phyloP scores from a whole-genome alignment of 2,329 filamentous ascomycete genomes.

The Aschersonia sp. region DNA sequence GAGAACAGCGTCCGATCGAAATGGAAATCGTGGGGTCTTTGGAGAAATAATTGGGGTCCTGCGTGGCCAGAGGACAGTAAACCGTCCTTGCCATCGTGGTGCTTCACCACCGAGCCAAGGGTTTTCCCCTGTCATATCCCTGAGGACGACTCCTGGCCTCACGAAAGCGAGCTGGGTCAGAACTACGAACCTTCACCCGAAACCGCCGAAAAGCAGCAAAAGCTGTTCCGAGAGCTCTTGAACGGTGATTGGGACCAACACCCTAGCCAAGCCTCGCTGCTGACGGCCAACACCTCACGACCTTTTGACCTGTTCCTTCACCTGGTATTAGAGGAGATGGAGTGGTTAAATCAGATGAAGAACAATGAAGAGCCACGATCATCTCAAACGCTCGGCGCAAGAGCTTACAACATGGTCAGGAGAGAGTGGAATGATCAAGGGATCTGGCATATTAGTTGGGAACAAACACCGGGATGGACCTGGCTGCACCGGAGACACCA shows the following conservation, averaged over 20 bases:
- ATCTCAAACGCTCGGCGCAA: background rate
- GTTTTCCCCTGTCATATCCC: background rate
- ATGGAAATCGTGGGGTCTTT: background rate
- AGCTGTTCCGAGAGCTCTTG: background rate
- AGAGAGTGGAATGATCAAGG: background rate
- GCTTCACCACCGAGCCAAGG: background rate
- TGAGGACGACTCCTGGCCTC: background rate
- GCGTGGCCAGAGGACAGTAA: background rate
- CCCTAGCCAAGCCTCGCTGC: background rate
- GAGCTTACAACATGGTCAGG: background rate
- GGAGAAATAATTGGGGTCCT: background rate
- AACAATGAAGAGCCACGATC: background rate
- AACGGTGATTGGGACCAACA: background rate
- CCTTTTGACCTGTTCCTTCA: background rate
- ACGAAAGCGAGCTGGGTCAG: background rate
- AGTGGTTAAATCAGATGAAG: background rate
- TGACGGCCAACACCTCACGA: background rate
- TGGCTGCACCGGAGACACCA: background rate
- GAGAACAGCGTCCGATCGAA: background rate
- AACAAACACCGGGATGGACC: background rate
- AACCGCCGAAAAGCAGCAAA: background rate
- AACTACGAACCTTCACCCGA: background rate
- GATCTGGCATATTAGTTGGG: background rate
- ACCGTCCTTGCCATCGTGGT: background rate
- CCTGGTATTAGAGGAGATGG: background rate